A percentile compares a stretch with the other conserved stretches of the same genome.
Evolutionary conservation across 352 stramenopile species (phyloP).

Genomic region (Phytophthora gonapodyides): DNA sequence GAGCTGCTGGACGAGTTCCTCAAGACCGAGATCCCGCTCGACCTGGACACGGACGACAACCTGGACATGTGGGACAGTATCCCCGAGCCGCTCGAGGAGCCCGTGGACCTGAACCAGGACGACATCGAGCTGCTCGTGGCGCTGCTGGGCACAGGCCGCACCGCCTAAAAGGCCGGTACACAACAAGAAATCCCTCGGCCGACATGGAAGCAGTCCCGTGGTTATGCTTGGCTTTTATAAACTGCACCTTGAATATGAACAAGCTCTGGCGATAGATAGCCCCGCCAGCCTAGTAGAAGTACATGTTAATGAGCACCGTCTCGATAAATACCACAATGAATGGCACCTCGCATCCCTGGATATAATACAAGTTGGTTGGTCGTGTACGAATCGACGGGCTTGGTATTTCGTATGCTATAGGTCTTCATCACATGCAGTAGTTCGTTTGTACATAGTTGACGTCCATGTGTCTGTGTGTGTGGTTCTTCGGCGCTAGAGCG

Average conservation of each 20-base stretch:
- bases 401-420: slow-evolving; percentile 43
- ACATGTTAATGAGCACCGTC: not conserved
- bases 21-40: slow-evolving; percentile 28
- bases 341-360: not conserved
- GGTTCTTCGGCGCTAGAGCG: slow-evolving; percentile 14
- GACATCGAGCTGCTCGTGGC: slow-evolving; percentile 39
- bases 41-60: slow-evolving; percentile 36
- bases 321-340: slow-evolving; percentile 17
- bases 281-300: too few species aligned
- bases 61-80: slow-evolving; percentile 37
- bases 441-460: slow-evolving; percentile 34
- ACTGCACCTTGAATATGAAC: too few species aligned
- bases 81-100: slow-evolving; percentile 33
- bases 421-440: slow-evolving; percentile 22
- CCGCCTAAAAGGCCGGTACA: slow-evolving; percentile 14
- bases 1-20: slow-evolving; percentile 36
- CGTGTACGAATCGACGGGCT: slow-evolving; percentile 8
- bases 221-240: too few species aligned
- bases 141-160: slow-evolving; percentile 28
- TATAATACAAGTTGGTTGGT: not conserved
- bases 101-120: slow-evolving; percentile 33
- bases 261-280: too few species aligned
- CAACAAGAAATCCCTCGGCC: too few species aligned
- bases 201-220: too few species aligned
- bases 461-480: slow-evolving; percentile 8